These are phyloP conservation scores for Plasmopara muralis DNA, from an alignment of 352 stramenopile genomes.

Conservation along the genomic window DNA sequence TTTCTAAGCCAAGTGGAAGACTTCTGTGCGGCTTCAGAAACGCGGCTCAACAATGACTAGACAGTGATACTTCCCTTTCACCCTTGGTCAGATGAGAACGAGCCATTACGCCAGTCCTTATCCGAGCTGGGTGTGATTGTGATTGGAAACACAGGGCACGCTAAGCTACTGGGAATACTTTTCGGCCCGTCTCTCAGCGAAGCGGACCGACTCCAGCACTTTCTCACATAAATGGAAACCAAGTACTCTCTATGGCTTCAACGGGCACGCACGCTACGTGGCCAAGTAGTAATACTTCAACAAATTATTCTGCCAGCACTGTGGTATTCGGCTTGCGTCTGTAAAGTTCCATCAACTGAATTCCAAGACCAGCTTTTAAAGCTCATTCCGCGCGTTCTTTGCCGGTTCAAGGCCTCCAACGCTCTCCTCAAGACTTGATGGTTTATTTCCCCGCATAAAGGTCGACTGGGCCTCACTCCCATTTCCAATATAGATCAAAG, in stretches of 20 bases:
- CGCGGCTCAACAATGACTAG: too few relatives aligned
- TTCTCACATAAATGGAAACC: too few relatives aligned
- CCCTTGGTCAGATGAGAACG: too few relatives aligned
- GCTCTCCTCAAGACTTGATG: not conserved
- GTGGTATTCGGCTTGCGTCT: not conserved
- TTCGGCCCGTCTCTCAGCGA: not conserved
- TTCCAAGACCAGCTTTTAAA: constrained; percentile 1
- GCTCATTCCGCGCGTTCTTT: not conserved
- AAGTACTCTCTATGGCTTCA: too few relatives aligned
- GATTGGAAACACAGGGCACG: not conserved
- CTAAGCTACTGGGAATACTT: not conserved
- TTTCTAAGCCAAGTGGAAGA: too few relatives aligned
- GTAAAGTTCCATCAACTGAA: not conserved
- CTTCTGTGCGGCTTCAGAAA: too few relatives aligned
- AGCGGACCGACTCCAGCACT: not conserved
- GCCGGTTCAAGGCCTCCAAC: not conserved
- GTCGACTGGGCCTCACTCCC: not conserved
- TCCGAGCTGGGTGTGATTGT: too few relatives aligned
- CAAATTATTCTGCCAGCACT: constrained; percentile 1
- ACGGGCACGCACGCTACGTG: too few relatives aligned
- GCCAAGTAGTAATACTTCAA: not conserved
- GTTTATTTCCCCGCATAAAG: not conserved
- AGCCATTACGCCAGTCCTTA: too few relatives aligned
- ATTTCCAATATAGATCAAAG: not conserved
- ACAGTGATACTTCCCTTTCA: too few relatives aligned